Percentiles rank a stretch among this genome's conserved stretches.
Conservation (phyloP, 2,329 filamentous ascomycete species). For the Emericellopsis cladophorae region DNA sequence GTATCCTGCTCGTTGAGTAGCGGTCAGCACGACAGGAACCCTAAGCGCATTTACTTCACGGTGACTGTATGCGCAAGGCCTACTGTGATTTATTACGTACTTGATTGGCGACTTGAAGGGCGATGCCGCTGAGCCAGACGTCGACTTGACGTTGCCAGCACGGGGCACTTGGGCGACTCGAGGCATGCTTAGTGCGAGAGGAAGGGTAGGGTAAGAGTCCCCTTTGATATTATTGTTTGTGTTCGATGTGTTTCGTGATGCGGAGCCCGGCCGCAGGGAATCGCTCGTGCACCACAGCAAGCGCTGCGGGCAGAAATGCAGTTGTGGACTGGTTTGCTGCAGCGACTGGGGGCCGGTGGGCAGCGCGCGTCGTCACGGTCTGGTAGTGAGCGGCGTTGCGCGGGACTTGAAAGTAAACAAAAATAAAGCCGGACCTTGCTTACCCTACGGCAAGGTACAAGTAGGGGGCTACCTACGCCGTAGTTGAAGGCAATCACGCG, state of each 20-base stretch:
- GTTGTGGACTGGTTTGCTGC: too few species aligned
- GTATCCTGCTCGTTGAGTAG: constrained; percentile 49
- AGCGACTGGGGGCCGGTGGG: too few species aligned
- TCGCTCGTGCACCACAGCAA: too few species aligned
- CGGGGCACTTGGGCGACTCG: constrained; percentile 44
- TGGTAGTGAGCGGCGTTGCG: too few species aligned
- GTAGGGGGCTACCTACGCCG: too few species aligned
- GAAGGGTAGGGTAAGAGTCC: neutral
- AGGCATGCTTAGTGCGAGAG: constrained; percentile 29
- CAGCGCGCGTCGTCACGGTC: too few species aligned
- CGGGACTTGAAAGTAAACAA: too few species aligned
- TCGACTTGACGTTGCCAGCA: constrained; percentile 30
- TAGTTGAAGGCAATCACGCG: too few species aligned
- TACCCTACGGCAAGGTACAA: too few species aligned
- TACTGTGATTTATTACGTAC: constrained; percentile 25
- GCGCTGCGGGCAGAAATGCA: too few species aligned
- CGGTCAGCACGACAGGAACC: neutral
- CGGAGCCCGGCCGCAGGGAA: neutral
- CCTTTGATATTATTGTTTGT: neutral
- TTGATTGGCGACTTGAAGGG: constrained; percentile 46
- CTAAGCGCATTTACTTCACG: neutral
- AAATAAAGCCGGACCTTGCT: too few species aligned
- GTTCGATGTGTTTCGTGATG: constrained; percentile 2
- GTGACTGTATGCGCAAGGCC: neutral
- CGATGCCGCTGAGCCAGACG: constrained; percentile 34